Conservation (phyloP, 768 basidiomycete genomes). For the Psilocybe cubensis region DNA sequence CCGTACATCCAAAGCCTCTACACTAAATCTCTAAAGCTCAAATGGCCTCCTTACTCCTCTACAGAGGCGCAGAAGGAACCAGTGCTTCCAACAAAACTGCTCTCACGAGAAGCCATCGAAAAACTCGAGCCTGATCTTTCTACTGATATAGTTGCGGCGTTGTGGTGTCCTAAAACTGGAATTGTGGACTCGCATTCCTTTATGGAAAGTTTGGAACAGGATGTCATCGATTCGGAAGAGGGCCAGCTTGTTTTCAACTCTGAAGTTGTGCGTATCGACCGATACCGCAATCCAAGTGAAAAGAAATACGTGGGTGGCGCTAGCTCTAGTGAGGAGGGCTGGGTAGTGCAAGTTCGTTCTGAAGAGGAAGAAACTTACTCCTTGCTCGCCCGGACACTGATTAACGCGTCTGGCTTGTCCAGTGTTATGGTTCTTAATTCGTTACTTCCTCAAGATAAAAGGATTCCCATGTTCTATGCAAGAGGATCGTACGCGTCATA, state of each 20-base stretch:
- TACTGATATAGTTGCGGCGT: slow-evolving; percentile 63
- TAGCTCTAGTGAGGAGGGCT: slow-evolving; percentile 58
- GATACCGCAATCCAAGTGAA: slow-evolving; percentile 35
- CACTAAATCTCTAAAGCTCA: slow-evolving; percentile 57
- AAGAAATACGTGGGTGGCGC: slow-evolving; percentile 24
- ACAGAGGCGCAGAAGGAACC: slow-evolving; percentile 25
- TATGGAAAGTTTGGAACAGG: slow-evolving; percentile 83
- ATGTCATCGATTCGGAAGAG: slow-evolving; percentile 71
- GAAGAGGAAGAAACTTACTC: slow-evolving; percentile 56
- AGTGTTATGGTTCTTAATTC: slow-evolving; percentile 73
- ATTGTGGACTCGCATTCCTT: slow-evolving; percentile 87
- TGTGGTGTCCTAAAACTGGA: slow-evolving; percentile 88
- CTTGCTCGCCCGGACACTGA: slow-evolving; percentile 71
- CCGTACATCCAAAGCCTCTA: slow-evolving; percentile 74
- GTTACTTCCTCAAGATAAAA: slow-evolving; percentile 55
- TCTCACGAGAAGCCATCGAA: slow-evolving; percentile 68
- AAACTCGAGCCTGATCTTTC: slow-evolving; percentile 87
- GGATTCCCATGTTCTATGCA: slow-evolving; percentile 79
- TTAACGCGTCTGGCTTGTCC: slow-evolving; percentile 84
- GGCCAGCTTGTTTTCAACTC: slow-evolving; percentile 81
- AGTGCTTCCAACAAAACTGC: slow-evolving; percentile 65
- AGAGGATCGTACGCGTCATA: slow-evolving; percentile 91
- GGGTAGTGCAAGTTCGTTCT: slow-evolving; percentile 86
- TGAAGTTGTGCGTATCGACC: slow-evolving; percentile 85
- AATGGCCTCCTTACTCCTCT: slow-evolving; percentile 49